Evolutionary conservation across 108 stramenopile genomes (phyloP).

Genomic region (Mediolabrus comicus): DNA sequence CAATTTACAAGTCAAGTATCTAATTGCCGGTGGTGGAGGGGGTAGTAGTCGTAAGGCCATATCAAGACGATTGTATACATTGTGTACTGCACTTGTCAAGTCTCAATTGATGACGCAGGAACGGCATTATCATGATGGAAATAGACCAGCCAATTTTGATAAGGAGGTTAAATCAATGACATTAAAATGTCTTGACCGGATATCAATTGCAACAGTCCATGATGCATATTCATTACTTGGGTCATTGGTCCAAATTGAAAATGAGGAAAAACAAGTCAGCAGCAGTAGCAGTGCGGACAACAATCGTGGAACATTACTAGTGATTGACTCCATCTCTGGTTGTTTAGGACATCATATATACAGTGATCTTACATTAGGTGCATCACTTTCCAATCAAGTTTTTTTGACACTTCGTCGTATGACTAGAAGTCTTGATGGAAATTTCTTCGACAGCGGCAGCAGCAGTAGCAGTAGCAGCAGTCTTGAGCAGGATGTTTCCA

Average conservation of each 20-base stretch:
- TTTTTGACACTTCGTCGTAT: conserved; percentile 34
- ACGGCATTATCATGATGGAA: neutral
- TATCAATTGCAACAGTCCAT: conserved; percentile 6
- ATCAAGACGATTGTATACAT: conserved; percentile 18
- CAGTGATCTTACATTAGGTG: conserved; percentile 13
- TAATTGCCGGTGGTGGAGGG: conserved; percentile 20
- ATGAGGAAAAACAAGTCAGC: conserved; percentile 3
- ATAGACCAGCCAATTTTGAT: neutral
- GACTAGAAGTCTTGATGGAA: conserved; percentile 25
- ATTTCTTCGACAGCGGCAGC: neutral
- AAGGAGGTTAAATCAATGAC: neutral
- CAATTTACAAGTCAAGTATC: conserved; percentile 17
- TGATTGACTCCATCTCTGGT: conserved; percentile 48
- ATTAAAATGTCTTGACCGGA: conserved; percentile 10
- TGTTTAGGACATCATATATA: conserved; percentile 42
- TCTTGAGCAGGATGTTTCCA: neutral
- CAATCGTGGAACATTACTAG: conserved; percentile 11
- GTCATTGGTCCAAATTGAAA: conserved; percentile 35
- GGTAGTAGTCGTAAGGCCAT: conserved; percentile 9
- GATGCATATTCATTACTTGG: conserved; percentile 44
- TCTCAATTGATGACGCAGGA: neutral
- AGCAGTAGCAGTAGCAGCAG: neutral
- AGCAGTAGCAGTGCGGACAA: neutral
- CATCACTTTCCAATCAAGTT: conserved; percentile 35
- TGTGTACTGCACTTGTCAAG: conserved; percentile 15